A percentile compares a stretch with the other conserved stretches of the same genome.
Evolutionary conservation across 2,329 filamentous ascomycete genomes (phyloP).

Genomic region (Didymella glomerata): DNA sequence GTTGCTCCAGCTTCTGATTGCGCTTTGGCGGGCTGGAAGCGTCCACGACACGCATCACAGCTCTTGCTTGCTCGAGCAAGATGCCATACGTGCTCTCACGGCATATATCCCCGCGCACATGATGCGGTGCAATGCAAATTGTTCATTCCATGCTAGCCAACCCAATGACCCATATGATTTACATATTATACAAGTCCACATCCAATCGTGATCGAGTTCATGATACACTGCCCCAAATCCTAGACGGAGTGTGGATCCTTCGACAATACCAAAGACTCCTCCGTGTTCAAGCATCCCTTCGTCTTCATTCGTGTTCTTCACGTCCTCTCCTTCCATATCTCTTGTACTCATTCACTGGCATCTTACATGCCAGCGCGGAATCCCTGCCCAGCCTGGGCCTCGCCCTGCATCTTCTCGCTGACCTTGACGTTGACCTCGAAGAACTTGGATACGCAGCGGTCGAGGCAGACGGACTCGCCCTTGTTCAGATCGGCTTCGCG

Average conservation of each 20-base stretch:
- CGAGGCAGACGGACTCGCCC: constrained; percentile 97
- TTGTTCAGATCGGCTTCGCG: constrained; percentile 98
- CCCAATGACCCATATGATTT: constrained; percentile 20
- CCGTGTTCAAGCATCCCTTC: too few relatives aligned
- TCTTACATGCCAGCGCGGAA: constrained; percentile 36
- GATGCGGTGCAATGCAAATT: neutral
- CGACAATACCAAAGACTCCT: too few relatives aligned
- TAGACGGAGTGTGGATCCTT: constrained; percentile 4
- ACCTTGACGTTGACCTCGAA: constrained; percentile 99
- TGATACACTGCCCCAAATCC: constrained; percentile 1
- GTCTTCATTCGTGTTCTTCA: too few relatives aligned
- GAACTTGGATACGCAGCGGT: constrained; percentile 97
- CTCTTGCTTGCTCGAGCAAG: neutral
- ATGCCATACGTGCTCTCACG: neutral
- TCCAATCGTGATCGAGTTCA: constrained; percentile 6
- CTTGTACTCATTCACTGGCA: too few relatives aligned
- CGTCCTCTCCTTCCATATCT: too few relatives aligned
- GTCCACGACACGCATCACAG: neutral
- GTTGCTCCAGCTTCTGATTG: neutral
- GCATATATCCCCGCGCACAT: neutral
- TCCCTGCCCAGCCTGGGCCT: constrained; percentile 69
- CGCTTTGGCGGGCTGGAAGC: neutral
- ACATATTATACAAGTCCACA: constrained; percentile 30
- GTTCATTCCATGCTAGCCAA: constrained; percentile 13
- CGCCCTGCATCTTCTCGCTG: constrained; percentile 92